Conservation (phyloP, 1,139 yeast genomes). For the Saccharomyces hybrid region DNA sequence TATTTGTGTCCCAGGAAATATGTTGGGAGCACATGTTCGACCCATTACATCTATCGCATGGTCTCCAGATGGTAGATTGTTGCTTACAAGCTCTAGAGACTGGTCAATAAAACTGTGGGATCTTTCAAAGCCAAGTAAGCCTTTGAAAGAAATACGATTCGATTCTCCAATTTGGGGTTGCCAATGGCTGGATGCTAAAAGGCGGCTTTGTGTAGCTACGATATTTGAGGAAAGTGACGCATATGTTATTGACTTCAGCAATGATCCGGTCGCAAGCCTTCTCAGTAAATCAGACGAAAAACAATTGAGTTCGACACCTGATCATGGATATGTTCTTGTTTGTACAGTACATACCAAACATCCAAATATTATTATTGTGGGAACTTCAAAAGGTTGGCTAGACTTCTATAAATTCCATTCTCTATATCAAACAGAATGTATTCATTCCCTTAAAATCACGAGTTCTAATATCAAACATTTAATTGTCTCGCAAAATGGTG, state of each 20-base stretch:
- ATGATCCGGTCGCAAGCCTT: conserved; percentile 35
- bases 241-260: conserved; percentile 44
- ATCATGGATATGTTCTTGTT: conserved; percentile 30
- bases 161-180: conserved; percentile 41
- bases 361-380: conserved; percentile 52
- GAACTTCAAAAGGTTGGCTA: conserved; percentile 76
- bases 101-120: conserved; percentile 86
- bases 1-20: conserved; percentile 33
- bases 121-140: conserved; percentile 43
- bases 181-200: conserved; percentile 19
- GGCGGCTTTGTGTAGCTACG: conserved; percentile 20
- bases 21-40: conserved; percentile 59
- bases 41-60: conserved; percentile 73
- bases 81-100: conserved; percentile 74
- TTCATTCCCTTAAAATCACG: conserved; percentile 51
- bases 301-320: conserved; percentile 5
- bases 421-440: conserved; percentile 23
- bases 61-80: conserved; percentile 66
- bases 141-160: conserved; percentile 66
- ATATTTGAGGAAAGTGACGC: conserved; percentile 43
- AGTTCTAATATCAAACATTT: conserved; percentile 68
- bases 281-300: conserved; percentile 26
- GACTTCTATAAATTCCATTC: conserved; percentile 38
- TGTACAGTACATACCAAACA: conserved; percentile 29
- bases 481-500: conserved; percentile 56